Conservation (phyloP, 2,329 filamentous ascomycete species). For the Claviceps maximensis region DNA sequence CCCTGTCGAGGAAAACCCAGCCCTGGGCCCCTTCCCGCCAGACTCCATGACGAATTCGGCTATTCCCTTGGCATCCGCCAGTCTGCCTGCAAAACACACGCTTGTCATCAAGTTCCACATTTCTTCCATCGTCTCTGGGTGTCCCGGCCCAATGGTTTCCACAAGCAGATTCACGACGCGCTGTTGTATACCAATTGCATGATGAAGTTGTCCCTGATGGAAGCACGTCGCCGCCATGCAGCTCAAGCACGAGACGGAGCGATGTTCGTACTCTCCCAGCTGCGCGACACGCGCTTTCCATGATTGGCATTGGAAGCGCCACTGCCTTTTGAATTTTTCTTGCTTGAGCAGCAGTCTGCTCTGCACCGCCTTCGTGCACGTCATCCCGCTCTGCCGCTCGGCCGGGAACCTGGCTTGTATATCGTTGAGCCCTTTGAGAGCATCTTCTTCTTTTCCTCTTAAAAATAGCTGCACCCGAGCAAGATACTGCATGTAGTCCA, state of each 20-base stretch:
- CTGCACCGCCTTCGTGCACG: not conserved
- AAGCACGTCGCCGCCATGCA: not conserved
- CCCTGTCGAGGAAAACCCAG: no score
- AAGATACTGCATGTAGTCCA: no score
- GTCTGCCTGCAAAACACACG: not conserved
- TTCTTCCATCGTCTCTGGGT: not conserved
- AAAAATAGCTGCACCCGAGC: no score
- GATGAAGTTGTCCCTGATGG: not conserved
- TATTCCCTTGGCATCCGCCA: not conserved
- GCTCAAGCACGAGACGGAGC: not conserved
- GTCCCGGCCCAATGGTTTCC: not conserved
- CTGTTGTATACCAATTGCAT: not conserved
- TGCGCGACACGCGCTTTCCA: no score
- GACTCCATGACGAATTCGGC: no score
- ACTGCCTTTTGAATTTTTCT: not conserved
- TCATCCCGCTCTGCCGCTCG: no score
- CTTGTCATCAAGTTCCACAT: not conserved
- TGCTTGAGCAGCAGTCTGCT: not conserved
- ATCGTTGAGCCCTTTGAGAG: no score
- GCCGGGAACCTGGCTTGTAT: no score
- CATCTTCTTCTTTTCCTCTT: no score
- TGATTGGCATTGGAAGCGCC: no score
- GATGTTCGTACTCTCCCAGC: not conserved
- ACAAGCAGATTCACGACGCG: not conserved
- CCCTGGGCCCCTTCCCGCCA: no score